Percentiles rank a stretch among this genome's conserved stretches.
phyloP scores from a whole-genome alignment of 1,139 yeast species.

The Scheffersomyces illinoinensis region DNA sequence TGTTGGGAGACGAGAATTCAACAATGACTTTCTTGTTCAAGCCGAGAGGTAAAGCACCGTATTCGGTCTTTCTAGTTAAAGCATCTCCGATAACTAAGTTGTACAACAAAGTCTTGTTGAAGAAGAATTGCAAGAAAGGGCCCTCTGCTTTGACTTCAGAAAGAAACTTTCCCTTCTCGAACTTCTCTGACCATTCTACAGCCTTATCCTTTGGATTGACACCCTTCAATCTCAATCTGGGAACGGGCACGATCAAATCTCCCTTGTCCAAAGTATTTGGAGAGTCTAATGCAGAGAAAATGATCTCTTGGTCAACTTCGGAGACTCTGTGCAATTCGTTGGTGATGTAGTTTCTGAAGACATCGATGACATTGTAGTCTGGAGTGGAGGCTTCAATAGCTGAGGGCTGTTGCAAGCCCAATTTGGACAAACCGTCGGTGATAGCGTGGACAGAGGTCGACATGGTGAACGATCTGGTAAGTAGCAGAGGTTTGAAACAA shows the following conservation, averaged over 20 bases:
- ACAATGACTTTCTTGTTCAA: constrained; percentile 70
- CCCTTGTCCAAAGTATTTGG: constrained; percentile 88
- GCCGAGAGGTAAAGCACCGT: constrained; percentile 80
- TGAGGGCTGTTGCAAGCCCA: constrained; percentile 38
- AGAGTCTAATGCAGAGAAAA: constrained; percentile 87
- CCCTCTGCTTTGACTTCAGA: constrained; percentile 80
- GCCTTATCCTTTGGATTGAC: constrained; percentile 84
- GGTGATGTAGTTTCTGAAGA: constrained; percentile 86
- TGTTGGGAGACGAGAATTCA: constrained; percentile 96
- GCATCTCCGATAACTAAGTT: constrained; percentile 72
- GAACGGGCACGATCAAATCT: constrained; percentile 88
- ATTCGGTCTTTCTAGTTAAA: constrained; percentile 57
- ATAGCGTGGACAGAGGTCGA: constrained; percentile 27
- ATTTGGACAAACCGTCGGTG: constrained; percentile 33
- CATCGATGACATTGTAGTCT: constrained; percentile 72
- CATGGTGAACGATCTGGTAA: not conserved
- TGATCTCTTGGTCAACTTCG: constrained; percentile 66
- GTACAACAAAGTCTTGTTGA: constrained; percentile 64
- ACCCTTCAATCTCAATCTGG: constrained; percentile 89
- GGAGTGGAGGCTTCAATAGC: constrained; percentile 53
- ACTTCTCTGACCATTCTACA: constrained; percentile 71
- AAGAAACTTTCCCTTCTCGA: constrained; percentile 68
- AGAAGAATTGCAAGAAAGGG: constrained; percentile 87
- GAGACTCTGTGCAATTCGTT: constrained; percentile 73
- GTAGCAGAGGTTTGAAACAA: not conserved